A percentile compares a stretch with the other conserved stretches of the same genome.
These are phyloP conservation scores for Mesembryanthemum crystallinum DNA, from an alignment of 148 eudicot genomes.

Conservation along the genomic window DNA sequence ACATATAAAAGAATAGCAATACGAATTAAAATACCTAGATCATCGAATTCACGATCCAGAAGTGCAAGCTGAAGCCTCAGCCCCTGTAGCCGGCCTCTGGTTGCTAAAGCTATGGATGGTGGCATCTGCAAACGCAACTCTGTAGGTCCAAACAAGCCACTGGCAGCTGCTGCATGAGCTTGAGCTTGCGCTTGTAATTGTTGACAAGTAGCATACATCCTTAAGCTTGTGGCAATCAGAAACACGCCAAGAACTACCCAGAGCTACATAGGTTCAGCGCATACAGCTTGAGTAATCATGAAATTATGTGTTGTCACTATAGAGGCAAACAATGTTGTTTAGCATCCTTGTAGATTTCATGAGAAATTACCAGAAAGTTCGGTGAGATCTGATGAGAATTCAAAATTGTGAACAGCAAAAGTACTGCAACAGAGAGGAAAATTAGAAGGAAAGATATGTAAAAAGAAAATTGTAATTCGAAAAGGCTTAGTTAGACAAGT, in stretches of 20 bases:
- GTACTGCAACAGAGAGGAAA: slow-evolving; percentile 26
- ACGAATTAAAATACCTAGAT: slow-evolving; percentile 28
- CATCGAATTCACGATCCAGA: slow-evolving; percentile 47
- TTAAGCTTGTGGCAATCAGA: slow-evolving; percentile 39
- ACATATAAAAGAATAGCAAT: background rate
- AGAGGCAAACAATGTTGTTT: background rate
- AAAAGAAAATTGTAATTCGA: background rate
- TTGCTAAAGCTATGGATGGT: slow-evolving; percentile 42
- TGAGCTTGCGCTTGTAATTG: slow-evolving; percentile 50
- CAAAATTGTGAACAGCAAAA: slow-evolving; percentile 44
- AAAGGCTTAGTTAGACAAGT: background rate
- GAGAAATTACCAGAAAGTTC: slow-evolving; percentile 43
- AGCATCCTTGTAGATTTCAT: background rate
- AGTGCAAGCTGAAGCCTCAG: slow-evolving; percentile 50
- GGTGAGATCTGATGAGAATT: slow-evolving; percentile 48
- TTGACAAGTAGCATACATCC: slow-evolving; percentile 48
- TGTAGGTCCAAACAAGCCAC: slow-evolving; percentile 36
- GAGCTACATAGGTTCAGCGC: slow-evolving; percentile 30
- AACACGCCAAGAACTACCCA: slow-evolving; percentile 46
- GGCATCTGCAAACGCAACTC: slow-evolving; percentile 50
- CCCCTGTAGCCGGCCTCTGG: slow-evolving; percentile 44
- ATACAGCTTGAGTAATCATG: background rate
- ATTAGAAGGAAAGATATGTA: background rate
- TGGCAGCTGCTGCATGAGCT: slow-evolving; percentile 39
- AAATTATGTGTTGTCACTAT: background rate